A percentile compares a stretch with the other conserved stretches of the same genome.
Conservation (phyloP, 805 yeast species). For the Saturnispora sekii region DNA sequence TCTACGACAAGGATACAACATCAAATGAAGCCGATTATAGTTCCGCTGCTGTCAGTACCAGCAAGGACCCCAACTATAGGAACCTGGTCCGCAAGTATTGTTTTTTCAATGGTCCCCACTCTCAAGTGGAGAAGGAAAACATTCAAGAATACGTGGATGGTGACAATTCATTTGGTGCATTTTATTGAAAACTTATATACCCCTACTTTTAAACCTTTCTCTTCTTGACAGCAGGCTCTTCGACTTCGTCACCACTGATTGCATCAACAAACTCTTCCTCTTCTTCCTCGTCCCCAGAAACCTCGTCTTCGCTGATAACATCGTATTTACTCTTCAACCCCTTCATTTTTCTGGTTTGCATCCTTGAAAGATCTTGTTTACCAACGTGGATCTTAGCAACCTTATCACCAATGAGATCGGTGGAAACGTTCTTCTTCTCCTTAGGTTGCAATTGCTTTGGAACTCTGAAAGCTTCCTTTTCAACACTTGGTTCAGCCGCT, state of each 20-base stretch:
- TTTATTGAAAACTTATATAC: constrained; percentile 1
- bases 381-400: constrained; percentile 95
- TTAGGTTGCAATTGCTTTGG: constrained; percentile 77
- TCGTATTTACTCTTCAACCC: constrained; percentile 86
- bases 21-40: no score
- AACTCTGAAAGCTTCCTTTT: constrained; percentile 74
- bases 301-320: constrained; percentile 49
- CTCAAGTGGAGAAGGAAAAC: neutral
- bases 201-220: constrained; percentile 15
- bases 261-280: constrained; percentile 22
- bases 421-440: constrained; percentile 79
- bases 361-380: constrained; percentile 77
- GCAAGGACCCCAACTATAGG: constrained; percentile 27
- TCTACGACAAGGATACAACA: no score
- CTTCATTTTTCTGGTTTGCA: constrained; percentile 98
- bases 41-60: constrained; percentile 2
- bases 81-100: constrained; percentile 52
- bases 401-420: constrained; percentile 91
- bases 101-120: constrained; percentile 36
- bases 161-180: constrained; percentile 5
- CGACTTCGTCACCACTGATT: constrained; percentile 13
- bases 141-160: constrained; percentile 9
- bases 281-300: constrained; percentile 28
- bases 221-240: constrained; percentile 18
- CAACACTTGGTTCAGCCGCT: constrained; percentile 75